These are phyloP conservation scores for Euphorbia peplus DNA, from an alignment of 345 rosid species.

Conservation along the genomic window DNA sequence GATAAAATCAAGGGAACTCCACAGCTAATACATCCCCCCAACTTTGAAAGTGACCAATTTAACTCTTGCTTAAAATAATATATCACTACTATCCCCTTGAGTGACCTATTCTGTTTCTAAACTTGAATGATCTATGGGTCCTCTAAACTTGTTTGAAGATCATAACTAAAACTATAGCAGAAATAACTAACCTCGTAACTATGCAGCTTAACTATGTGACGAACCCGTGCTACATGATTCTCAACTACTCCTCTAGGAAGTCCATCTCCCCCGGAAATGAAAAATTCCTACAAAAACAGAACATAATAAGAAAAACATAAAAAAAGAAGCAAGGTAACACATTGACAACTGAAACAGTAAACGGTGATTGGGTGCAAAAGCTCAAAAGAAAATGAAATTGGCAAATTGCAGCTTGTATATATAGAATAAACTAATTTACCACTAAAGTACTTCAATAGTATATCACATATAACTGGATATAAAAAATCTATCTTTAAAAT, in stretches of 20 bases:
- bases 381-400: neutral
- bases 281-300: slow-evolving; percentile 62
- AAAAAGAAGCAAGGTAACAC: too few species aligned
- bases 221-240: slow-evolving; percentile 84
- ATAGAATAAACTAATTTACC: neutral
- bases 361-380: neutral
- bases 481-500: neutral
- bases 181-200: slow-evolving; percentile 67
- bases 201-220: slow-evolving; percentile 69
- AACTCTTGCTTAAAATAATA: too few species aligned
- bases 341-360: neutral
- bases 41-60: too few species aligned
- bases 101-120: too few species aligned
- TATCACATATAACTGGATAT: neutral
- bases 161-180: neutral
- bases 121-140: too few species aligned
- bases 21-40: too few species aligned
- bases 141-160: too few species aligned
- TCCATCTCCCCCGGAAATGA: slow-evolving; percentile 94
- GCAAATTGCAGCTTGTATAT: neutral
- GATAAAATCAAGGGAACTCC: too few species aligned
- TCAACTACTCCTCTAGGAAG: slow-evolving; percentile 97
- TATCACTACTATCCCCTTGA: too few species aligned
- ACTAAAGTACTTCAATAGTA: neutral
- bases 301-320: too few species aligned